A percentile compares a stretch with the other conserved stretches of the same genome.
These are phyloP conservation scores for Globisporangium parvum DNA, from an alignment of 352 stramenopile species.

Conservation along the genomic window DNA sequence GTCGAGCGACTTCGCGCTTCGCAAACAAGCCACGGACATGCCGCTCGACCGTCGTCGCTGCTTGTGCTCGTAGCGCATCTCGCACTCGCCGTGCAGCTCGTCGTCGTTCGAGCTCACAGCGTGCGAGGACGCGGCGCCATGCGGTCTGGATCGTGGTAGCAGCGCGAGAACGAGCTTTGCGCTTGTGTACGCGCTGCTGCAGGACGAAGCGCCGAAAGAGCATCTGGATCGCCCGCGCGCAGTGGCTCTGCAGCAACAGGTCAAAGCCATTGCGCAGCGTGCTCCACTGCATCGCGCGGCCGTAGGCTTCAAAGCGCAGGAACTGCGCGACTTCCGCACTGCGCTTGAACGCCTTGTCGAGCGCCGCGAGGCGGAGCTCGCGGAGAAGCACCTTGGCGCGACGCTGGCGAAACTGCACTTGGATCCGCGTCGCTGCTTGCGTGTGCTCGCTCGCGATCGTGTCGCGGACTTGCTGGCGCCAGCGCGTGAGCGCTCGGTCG, in stretches of 20 bases:
- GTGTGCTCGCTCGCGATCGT: neutral
- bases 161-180: conserved; percentile 16
- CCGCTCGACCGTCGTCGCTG: conserved; percentile 26
- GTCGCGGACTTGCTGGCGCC: conserved; percentile 12
- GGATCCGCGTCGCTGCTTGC: conserved; percentile 35
- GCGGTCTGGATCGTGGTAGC: conserved; percentile 29
- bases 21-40: conserved; percentile 21
- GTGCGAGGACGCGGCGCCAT: conserved; percentile 25
- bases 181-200: conserved; percentile 19
- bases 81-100: conserved; percentile 5
- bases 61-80: conserved; percentile 9
- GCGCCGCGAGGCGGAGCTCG: conserved; percentile 29
- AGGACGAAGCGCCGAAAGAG: conserved; percentile 39
- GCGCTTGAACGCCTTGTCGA: conserved; percentile 34
- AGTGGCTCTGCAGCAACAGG: conserved; percentile 38
- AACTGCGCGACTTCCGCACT: conserved; percentile 39
- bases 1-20: conserved; percentile 4
- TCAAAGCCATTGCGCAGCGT: conserved; percentile 54
- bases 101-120: conserved; percentile 14
- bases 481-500: conserved; percentile 26
- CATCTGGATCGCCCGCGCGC: conserved; percentile 39
- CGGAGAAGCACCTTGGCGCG: conserved; percentile 26
- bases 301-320: conserved; percentile 49
- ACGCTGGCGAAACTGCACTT: conserved; percentile 31
- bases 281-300: conserved; percentile 45